Conservation (phyloP, 495 filamentous ascomycete genomes). For the Aspergillus sclerotiicarbonarius region DNA sequence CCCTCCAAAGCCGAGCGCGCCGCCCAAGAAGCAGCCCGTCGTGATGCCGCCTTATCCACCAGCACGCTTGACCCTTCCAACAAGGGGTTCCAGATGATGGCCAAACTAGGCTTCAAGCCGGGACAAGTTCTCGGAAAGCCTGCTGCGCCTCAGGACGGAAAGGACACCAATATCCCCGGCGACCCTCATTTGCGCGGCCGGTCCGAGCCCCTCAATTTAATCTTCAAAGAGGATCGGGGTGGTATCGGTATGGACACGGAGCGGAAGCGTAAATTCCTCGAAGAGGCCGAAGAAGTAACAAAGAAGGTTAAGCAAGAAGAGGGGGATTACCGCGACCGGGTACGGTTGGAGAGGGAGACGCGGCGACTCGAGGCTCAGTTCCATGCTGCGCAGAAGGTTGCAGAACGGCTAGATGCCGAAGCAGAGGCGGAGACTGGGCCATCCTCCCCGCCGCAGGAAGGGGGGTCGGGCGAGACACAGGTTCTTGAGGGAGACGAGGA, state of each 20-base stretch:
- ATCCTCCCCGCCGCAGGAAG: neutral
- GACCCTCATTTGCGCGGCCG: conserved; percentile 24
- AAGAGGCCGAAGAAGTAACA: conserved; percentile 56
- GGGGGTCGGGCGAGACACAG: neutral
- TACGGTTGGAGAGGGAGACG: conserved; percentile 69
- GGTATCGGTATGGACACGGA: conserved; percentile 84
- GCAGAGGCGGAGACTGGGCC: conserved; percentile 18
- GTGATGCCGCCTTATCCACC: conserved; percentile 70
- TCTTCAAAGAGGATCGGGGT: conserved; percentile 74
- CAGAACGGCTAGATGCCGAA: conserved; percentile 67
- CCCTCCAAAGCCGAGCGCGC: conserved; percentile 79
- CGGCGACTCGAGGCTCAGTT: conserved; percentile 64
- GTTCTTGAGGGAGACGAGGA: conserved; percentile 19
- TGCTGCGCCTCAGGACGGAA: conserved; percentile 11
- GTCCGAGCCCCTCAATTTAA: conserved; percentile 65
- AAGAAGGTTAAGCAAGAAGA: conserved; percentile 67
- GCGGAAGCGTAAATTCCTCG: conserved; percentile 75
- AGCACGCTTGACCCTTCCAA: conserved; percentile 63
- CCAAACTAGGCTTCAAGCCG: conserved; percentile 84
- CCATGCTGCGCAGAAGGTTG: conserved; percentile 75
- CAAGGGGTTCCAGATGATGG: conserved; percentile 95
- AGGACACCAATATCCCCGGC: neutral
- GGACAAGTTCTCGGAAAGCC: conserved; percentile 68
- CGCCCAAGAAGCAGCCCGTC: conserved; percentile 62
- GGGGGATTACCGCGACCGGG: conserved; percentile 72